These are phyloP conservation scores for Aspergillus sergii DNA, from an alignment of 2,329 filamentous ascomycete genomes.

Conservation along the genomic window DNA sequence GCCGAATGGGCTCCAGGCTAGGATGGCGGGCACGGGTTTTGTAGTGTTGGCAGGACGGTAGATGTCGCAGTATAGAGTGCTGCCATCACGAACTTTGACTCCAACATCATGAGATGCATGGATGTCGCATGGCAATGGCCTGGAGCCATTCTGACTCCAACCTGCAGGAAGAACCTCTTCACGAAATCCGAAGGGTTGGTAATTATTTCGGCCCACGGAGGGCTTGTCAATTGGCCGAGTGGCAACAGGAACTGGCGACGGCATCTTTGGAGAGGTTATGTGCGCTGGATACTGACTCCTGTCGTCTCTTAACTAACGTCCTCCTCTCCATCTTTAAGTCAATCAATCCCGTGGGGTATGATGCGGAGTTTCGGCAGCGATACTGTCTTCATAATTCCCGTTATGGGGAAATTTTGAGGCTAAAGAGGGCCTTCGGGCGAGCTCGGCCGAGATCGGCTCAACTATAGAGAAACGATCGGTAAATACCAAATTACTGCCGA, in stretches of 20 bases:
- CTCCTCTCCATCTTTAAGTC: background rate
- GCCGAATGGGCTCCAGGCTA: conserved; percentile 1
- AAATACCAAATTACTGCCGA: background rate
- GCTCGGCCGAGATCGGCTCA: background rate
- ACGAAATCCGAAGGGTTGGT: background rate
- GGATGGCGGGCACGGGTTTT: background rate
- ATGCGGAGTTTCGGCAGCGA: background rate
- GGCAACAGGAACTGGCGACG: background rate
- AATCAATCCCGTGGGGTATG: background rate
- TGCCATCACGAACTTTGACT: background rate
- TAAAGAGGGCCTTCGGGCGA: background rate
- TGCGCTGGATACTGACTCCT: background rate
- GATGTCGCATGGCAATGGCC: background rate
- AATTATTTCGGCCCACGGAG: background rate
- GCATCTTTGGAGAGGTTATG: background rate
- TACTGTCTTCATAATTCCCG: background rate
- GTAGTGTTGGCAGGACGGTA: background rate
- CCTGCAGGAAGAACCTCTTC: background rate
- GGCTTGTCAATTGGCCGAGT: background rate
- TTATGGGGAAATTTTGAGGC: background rate
- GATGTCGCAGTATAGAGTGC: background rate
- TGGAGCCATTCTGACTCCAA: background rate
- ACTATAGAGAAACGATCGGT: background rate
- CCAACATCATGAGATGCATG: background rate
- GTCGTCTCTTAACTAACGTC: background rate